Evolutionary conservation across 306 rosid species (phyloP).

Genomic region (Elaeagnus macrophylla): DNA sequence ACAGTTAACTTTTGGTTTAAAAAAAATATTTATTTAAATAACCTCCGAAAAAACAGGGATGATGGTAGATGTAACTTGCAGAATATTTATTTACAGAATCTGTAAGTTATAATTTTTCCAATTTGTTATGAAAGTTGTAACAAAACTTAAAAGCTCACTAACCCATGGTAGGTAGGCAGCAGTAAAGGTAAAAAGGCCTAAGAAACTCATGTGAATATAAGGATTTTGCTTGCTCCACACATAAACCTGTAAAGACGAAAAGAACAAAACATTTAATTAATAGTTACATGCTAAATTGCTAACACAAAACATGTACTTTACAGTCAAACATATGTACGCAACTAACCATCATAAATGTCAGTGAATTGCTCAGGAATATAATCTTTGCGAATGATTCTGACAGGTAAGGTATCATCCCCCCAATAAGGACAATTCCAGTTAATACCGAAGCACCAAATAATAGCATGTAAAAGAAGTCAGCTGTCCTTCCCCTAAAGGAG

Average conservation of each 20-base stretch:
- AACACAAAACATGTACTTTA: not conserved
- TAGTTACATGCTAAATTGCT: not conserved
- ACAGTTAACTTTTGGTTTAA: no score
- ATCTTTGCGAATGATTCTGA: slow-evolving; percentile 82
- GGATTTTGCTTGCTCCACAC: slow-evolving; percentile 99
- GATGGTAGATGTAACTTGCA: no score
- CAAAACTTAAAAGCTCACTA: slow-evolving; percentile 20
- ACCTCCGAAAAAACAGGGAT: no score
- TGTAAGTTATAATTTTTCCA: no score
- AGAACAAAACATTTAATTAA: slow-evolving; percentile 5
- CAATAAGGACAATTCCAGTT: slow-evolving; percentile 87
- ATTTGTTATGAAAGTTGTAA: not conserved
- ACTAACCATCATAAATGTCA: slow-evolving; percentile 94
- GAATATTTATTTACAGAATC: no score
- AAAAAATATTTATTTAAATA: no score
- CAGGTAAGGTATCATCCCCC: slow-evolving; percentile 91
- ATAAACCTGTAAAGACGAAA: slow-evolving; percentile 52
- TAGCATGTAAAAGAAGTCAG: slow-evolving; percentile 94
- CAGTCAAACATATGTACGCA: slow-evolving; percentile 1
- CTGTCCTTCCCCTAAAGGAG: slow-evolving; percentile 94
- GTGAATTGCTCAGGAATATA: slow-evolving; percentile 88
- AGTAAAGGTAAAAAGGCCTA: slow-evolving; percentile 89
- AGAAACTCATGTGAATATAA: slow-evolving; percentile 90
- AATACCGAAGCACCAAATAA: slow-evolving; percentile 82
- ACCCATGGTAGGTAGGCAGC: slow-evolving; percentile 99